A percentile compares a stretch with the other conserved stretches of the same genome.
These are phyloP conservation scores for Juncus effusus DNA, from an alignment of 176 grass and related monocot species.

Conservation along the genomic window DNA sequence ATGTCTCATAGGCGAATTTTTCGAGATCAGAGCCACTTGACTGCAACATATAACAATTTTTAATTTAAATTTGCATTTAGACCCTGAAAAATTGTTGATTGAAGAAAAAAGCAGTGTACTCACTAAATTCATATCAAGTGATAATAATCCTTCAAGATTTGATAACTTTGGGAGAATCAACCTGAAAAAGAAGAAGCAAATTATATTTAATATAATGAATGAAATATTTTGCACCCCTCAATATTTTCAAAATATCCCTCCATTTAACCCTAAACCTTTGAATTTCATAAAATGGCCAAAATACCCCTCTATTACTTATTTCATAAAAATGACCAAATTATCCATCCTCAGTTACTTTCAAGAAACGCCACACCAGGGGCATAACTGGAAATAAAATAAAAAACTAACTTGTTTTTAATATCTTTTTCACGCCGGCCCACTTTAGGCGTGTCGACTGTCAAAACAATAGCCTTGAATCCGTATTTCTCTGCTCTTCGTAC, in stretches of 20 bases:
- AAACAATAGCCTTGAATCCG: slow-evolving; percentile 79
- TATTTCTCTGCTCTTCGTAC: slow-evolving; percentile 55
- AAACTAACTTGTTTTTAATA: slow-evolving; percentile 68
- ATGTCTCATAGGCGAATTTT: slow-evolving; percentile 27
- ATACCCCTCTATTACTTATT: background rate
- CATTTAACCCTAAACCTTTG: too few species aligned
- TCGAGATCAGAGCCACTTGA: slow-evolving; percentile 57
- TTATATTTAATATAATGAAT: too few species aligned
- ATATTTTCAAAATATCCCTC: slow-evolving; percentile 10
- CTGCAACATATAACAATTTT: slow-evolving; percentile 31
- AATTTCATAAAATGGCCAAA: slow-evolving; percentile 9
- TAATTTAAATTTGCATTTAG: background rate
- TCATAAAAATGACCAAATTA: slow-evolving; percentile 1
- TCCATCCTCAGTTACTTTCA: too few species aligned
- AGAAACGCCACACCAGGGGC: too few species aligned
- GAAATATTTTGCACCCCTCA: background rate
- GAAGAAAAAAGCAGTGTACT: slow-evolving; percentile 29
- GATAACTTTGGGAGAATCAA: slow-evolving; percentile 32
- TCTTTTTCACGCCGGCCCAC: slow-evolving; percentile 77
- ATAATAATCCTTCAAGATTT: slow-evolving; percentile 64
- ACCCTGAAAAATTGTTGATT: background rate
- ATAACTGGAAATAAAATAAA: too few species aligned
- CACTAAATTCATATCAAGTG: slow-evolving; percentile 32
- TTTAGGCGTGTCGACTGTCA: slow-evolving; percentile 82
- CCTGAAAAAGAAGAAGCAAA: slow-evolving; percentile 21